Conservation (phyloP, 2,329 filamentous ascomycete species). For the Aureobasidium namibiae region DNA sequence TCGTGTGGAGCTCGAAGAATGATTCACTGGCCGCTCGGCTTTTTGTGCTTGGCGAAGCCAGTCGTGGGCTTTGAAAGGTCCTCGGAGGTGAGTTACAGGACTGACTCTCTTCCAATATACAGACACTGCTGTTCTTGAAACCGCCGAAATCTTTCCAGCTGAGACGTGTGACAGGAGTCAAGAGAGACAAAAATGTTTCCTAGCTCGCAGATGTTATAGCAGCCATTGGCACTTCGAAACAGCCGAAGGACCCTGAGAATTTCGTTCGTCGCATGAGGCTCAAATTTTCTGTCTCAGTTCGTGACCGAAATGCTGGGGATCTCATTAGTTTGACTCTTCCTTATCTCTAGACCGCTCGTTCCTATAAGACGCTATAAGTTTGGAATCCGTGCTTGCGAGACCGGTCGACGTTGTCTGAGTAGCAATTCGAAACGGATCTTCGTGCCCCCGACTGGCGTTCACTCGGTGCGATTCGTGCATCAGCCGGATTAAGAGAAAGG, state of each 20-base stretch:
- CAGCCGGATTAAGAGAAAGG: conserved; percentile 1
- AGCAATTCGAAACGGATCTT: not conserved
- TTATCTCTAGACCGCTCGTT: not conserved
- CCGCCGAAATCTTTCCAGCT: not conserved
- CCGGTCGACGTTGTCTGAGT: not conserved
- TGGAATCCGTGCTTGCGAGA: not conserved
- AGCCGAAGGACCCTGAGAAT: not conserved
- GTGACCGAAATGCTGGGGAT: not conserved
- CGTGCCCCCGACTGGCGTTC: not conserved
- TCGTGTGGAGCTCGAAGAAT: not conserved
- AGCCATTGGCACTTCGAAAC: not conserved
- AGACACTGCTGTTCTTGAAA: not conserved
- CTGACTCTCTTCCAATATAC: not conserved
- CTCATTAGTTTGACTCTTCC: not conserved
- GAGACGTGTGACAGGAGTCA: conserved; percentile 5
- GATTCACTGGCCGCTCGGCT: not conserved
- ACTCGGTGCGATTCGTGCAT: not conserved
- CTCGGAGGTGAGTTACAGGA: not conserved
- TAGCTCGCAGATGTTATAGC: not conserved
- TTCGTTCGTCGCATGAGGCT: not conserved
- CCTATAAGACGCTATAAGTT: not conserved
- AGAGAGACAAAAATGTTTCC: not conserved
- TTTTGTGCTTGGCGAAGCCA: not conserved
- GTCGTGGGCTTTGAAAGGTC: not conserved
- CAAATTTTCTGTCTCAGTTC: not conserved